A percentile compares a stretch with the other conserved stretches of the same genome.
Conservation (phyloP, 1,284 basidiomycete species). For the Sphaerobolus stellatus region DNA sequence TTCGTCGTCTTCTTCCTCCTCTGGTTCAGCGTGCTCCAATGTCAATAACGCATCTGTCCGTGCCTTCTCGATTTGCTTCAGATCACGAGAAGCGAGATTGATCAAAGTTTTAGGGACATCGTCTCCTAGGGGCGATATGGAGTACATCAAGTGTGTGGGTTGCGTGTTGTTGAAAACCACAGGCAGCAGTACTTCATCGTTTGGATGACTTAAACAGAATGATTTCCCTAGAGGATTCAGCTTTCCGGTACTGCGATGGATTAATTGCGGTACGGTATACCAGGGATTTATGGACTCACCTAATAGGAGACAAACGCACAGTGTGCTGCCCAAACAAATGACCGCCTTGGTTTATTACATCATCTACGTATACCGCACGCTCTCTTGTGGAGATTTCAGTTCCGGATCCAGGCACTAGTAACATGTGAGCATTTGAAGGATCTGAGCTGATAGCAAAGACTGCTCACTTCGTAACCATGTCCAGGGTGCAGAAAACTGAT, state of each 20-base stretch:
- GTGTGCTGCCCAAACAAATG: constrained; percentile 89
- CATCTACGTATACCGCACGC: constrained; percentile 33
- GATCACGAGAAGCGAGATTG: constrained; percentile 61
- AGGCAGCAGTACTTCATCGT: constrained; percentile 65
- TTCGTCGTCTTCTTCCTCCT: constrained; percentile 47
- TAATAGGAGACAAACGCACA: constrained; percentile 85
- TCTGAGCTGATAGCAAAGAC: constrained; percentile 34
- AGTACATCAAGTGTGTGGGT: constrained; percentile 74
- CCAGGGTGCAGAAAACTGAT: neutral
- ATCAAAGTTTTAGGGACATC: constrained; percentile 28
- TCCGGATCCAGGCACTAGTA: constrained; percentile 35
- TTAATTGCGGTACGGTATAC: constrained; percentile 1
- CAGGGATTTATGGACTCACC: constrained; percentile 18
- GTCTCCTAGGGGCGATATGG: constrained; percentile 68
- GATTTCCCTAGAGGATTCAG: constrained; percentile 69
- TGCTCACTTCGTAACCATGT: constrained; percentile 8
- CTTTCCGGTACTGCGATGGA: constrained; percentile 62
- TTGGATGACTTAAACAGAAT: constrained; percentile 67
- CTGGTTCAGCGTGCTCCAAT: constrained; percentile 42
- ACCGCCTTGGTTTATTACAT: constrained; percentile 32
- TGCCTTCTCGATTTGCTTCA: constrained; percentile 63
- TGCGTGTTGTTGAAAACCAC: constrained; percentile 89
- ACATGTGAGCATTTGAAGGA: constrained; percentile 44
- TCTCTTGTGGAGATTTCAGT: constrained; percentile 36
- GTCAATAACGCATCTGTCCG: constrained; percentile 41